These are phyloP conservation scores for Mycosphaerella arachidis DNA, from an alignment of 2,329 filamentous ascomycete species.

Conservation along the genomic window DNA sequence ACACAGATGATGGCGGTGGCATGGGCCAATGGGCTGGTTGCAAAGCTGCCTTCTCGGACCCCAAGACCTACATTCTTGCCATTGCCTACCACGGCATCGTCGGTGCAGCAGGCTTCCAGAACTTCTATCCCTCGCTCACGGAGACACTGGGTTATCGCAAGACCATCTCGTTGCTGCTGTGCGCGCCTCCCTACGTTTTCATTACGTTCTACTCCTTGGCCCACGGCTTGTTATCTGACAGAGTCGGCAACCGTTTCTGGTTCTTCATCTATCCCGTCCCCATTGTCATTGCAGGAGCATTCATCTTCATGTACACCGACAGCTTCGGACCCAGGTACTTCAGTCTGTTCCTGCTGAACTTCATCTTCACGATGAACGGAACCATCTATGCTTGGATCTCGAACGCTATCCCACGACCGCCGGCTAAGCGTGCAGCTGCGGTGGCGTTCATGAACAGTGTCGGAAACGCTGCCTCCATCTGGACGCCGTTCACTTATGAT, in stretches of 20 bases:
- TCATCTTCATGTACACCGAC: constrained; percentile 52
- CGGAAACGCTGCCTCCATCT: constrained; percentile 65
- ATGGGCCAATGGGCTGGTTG: constrained; percentile 48
- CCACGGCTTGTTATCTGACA: constrained; percentile 46
- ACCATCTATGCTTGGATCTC: constrained; percentile 70
- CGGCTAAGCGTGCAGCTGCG: constrained; percentile 68
- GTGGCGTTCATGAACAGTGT: constrained; percentile 73
- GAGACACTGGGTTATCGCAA: constrained; percentile 42
- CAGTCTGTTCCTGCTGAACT: constrained; percentile 51
- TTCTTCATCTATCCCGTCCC: constrained; percentile 52
- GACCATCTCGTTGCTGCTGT: constrained; percentile 48
- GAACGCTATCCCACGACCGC: constrained; percentile 69
- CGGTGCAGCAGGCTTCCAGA: constrained; percentile 50
- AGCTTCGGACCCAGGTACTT: constrained; percentile 53
- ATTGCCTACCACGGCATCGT: constrained; percentile 48
- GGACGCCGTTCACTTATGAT: constrained; percentile 40
- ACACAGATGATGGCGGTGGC: constrained; percentile 46
- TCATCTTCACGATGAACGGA: constrained; percentile 53
- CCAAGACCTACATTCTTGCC: constrained; percentile 48
- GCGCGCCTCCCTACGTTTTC: constrained; percentile 52
- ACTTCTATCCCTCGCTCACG: constrained; percentile 54
- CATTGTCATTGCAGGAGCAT: constrained; percentile 48
- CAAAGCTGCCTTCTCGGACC: constrained; percentile 49
- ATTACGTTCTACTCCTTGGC: constrained; percentile 47
- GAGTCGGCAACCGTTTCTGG: constrained; percentile 46